Evolutionary conservation across 495 filamentous ascomycete species (phyloP).

Genomic region (Daldinia caldariorum): DNA sequence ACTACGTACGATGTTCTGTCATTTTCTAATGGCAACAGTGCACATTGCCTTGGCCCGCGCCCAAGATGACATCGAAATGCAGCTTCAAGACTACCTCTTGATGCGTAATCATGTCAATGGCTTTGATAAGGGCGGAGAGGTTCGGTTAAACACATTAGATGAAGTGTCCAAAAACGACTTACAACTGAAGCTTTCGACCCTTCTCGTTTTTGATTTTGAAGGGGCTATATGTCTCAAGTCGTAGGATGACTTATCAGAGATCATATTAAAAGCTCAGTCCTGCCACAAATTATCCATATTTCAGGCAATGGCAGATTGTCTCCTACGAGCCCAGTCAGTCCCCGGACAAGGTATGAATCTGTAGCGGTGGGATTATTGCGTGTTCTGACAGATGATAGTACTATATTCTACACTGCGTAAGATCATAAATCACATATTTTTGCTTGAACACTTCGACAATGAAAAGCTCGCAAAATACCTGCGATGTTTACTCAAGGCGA

Average conservation of each 20-base stretch:
- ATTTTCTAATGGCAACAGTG: slow-evolving; percentile 72
- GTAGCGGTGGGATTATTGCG: not conserved
- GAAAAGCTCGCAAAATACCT: slow-evolving; percentile 73
- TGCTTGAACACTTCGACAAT: slow-evolving; percentile 60
- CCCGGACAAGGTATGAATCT: slow-evolving; percentile 57
- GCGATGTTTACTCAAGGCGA: slow-evolving; percentile 74
- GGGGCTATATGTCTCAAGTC: slow-evolving; percentile 70
- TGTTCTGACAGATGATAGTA: slow-evolving; percentile 43
- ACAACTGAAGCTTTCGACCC: slow-evolving; percentile 65
- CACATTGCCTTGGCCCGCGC: slow-evolving; percentile 69
- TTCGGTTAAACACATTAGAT: slow-evolving; percentile 52
- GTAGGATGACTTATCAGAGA: slow-evolving; percentile 71
- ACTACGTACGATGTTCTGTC: slow-evolving; percentile 70
- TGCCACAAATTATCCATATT: slow-evolving; percentile 53
- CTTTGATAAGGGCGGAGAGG: slow-evolving; percentile 60
- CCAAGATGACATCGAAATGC: slow-evolving; percentile 67
- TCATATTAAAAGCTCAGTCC: slow-evolving; percentile 64
- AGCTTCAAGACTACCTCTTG: slow-evolving; percentile 67
- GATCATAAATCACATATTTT: slow-evolving; percentile 72
- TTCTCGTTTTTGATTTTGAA: slow-evolving; percentile 81
- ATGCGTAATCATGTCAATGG: slow-evolving; percentile 64
- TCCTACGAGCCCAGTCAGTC: slow-evolving; percentile 62
- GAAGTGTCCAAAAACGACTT: slow-evolving; percentile 62
- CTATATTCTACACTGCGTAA: slow-evolving; percentile 64
- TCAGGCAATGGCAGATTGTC: slow-evolving; percentile 67